Percentiles rank a stretch among this genome's conserved stretches.
phyloP scores from a whole-genome alignment of 2,329 filamentous ascomycete genomes.

The Trichoderma asperellum region DNA sequence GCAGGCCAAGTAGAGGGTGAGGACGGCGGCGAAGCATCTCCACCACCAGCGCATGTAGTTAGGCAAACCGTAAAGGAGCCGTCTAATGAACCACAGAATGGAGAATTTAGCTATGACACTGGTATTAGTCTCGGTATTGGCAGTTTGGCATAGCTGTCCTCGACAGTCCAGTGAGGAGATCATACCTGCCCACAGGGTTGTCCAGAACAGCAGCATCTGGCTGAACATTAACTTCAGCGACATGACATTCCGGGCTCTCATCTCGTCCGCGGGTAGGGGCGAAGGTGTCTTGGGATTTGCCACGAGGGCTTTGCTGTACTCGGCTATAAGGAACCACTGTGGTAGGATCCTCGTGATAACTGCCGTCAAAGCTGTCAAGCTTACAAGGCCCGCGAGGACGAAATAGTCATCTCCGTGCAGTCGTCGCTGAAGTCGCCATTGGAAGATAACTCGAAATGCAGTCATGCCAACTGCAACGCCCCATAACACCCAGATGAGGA shows the following conservation, averaged over 20 bases:
- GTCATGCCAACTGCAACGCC: constrained; percentile 5
- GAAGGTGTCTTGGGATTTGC: constrained; percentile 5
- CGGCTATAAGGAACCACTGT: constrained; percentile 9
- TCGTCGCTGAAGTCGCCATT: constrained; percentile 8
- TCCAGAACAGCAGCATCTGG: constrained; percentile 3
- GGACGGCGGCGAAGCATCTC: constrained; percentile 3
- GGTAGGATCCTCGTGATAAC: constrained; percentile 8
- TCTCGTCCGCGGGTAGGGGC: constrained; percentile 3
- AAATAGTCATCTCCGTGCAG: constrained; percentile 8
- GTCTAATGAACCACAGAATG: constrained; percentile 4
- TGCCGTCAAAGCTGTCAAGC: constrained; percentile 4
- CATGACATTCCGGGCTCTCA: background rate
- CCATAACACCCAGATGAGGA: constrained; percentile 6
- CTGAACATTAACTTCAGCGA: constrained; percentile 6
- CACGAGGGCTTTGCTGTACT: constrained; percentile 6
- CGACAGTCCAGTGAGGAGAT: background rate
- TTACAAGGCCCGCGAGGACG: constrained; percentile 1
- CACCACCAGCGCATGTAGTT: constrained; percentile 1
- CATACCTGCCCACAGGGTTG: constrained; percentile 4
- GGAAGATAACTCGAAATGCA: constrained; percentile 6
- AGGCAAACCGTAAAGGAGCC: background rate
- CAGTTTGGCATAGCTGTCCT: constrained; percentile 3
- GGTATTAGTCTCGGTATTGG: constrained; percentile 2
- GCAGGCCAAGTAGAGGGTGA: constrained; percentile 1
- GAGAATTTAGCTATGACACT: constrained; percentile 2